Percentiles rank a stretch among this genome's conserved stretches.
phyloP scores from a whole-genome alignment of 75 land plant genomes.

The Selaginella moellendorffii region DNA sequence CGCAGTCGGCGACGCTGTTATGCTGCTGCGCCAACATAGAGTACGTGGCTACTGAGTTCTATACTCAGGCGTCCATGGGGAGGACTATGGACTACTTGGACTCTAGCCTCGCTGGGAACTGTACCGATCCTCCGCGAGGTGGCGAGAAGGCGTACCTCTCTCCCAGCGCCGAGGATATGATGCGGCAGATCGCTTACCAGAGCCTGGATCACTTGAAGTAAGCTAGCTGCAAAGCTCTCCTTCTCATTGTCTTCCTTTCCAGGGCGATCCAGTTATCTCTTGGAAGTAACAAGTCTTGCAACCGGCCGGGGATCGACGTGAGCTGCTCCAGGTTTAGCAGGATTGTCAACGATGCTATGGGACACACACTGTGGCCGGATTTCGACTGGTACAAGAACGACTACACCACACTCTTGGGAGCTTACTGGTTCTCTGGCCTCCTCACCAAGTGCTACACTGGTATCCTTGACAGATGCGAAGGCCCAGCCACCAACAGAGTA shows the following conservation, averaged over 20 bases:
- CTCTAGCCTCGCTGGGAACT: neutral
- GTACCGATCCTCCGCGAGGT: neutral
- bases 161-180: neutral
- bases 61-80: neutral
- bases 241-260: neutral
- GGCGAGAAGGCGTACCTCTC: neutral
- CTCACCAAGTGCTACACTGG: neutral
- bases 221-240: no score
- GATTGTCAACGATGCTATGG: neutral
- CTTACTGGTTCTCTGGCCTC: neutral
- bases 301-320: neutral
- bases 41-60: neutral
- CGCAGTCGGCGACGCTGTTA: neutral
- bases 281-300: neutral
- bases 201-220: neutral
- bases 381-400: neutral
- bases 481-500: neutral
- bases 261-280: neutral
- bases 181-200: neutral
- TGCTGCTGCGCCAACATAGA: neutral
- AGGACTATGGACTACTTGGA: neutral
- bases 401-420: neutral
- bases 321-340: neutral
- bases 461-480: neutral
- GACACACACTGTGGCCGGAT: neutral